Conservation (phyloP, 495 filamentous ascomycete genomes). For the Tuber melanosporum region DNA sequence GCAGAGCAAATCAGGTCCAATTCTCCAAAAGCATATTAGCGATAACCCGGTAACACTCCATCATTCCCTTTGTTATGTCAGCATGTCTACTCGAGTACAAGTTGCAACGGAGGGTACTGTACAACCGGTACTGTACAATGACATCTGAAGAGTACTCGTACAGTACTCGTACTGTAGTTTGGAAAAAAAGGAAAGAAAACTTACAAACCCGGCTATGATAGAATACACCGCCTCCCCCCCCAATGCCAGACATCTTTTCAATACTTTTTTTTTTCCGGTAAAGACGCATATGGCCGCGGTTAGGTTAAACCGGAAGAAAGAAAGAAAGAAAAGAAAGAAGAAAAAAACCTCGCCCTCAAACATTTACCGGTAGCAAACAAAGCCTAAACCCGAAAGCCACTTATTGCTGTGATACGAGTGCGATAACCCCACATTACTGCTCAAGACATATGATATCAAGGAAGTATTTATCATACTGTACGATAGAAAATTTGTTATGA, state of each 20-base stretch:
- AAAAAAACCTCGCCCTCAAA: not conserved
- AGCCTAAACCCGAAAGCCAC: not conserved
- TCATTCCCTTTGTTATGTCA: not conserved
- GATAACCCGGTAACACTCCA: not conserved
- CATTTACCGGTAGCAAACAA: not conserved
- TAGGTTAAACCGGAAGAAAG: not conserved
- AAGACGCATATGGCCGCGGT: not conserved
- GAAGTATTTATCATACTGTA: no score
- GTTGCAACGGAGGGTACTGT: not conserved
- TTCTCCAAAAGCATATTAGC: not conserved
- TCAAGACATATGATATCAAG: not conserved
- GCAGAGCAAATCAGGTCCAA: not conserved
- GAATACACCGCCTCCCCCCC: not conserved
- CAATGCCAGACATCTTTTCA: not conserved
- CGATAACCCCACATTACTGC: no score
- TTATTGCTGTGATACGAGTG: no score
- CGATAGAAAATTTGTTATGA: not conserved
- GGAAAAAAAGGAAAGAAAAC: not conserved
- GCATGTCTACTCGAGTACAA: no score
- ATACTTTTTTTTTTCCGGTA: not conserved
- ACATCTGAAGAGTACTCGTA: not conserved
- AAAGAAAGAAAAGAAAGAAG: not conserved
- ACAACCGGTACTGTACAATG: not conserved
- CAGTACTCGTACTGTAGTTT: no score
- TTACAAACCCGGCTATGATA: not conserved